Evolutionary conservation across 495 filamentous ascomycete genomes (phyloP).

Genomic region (Hypoxylon fragiforme): DNA sequence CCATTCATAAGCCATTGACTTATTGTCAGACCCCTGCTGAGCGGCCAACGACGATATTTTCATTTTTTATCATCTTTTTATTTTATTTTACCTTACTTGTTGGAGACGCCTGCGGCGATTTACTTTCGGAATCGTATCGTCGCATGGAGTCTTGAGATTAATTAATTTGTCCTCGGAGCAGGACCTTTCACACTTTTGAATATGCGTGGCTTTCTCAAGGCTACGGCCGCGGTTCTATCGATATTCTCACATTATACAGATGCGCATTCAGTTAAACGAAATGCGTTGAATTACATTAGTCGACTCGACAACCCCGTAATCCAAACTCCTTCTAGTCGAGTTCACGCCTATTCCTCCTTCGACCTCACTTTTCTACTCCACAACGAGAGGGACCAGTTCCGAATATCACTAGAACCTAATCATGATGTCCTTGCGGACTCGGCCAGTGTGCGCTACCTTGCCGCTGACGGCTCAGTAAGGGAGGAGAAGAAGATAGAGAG

Average conservation of each 20-base stretch:
- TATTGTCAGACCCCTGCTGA: slow-evolving; percentile 4
- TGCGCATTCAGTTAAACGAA: slow-evolving; percentile 75
- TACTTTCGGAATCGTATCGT: slow-evolving; percentile 8
- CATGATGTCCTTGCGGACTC: slow-evolving; percentile 83
- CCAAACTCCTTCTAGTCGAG: slow-evolving; percentile 74
- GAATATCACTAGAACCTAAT: slow-evolving; percentile 85
- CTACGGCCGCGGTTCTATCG: slow-evolving; percentile 32
- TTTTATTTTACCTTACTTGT: neutral
- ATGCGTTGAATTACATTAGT: slow-evolving; percentile 74
- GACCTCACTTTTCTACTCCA: slow-evolving; percentile 79
- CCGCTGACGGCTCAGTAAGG: slow-evolving; percentile 64
- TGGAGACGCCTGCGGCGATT: slow-evolving; percentile 14
- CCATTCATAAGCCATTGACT: slow-evolving; percentile 1
- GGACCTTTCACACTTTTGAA: slow-evolving; percentile 30
- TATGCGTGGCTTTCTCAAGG: slow-evolving; percentile 35
- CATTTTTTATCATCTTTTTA: slow-evolving; percentile 6
- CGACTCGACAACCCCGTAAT: slow-evolving; percentile 75
- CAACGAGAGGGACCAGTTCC: slow-evolving; percentile 66
- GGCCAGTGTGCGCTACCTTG: slow-evolving; percentile 72
- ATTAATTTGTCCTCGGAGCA: slow-evolving; percentile 27
- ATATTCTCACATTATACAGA: slow-evolving; percentile 26
- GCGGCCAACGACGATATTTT: slow-evolving; percentile 6
- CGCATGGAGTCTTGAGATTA: slow-evolving; percentile 37
- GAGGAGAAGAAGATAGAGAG: slow-evolving; percentile 67
- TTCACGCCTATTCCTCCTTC: slow-evolving; percentile 79